Percentiles rank a stretch among this genome's conserved stretches.
These are phyloP conservation scores for Actinomortierella ambigua DNA, from an alignment of 371 early-diverging fungal species.

Conservation along the genomic window DNA sequence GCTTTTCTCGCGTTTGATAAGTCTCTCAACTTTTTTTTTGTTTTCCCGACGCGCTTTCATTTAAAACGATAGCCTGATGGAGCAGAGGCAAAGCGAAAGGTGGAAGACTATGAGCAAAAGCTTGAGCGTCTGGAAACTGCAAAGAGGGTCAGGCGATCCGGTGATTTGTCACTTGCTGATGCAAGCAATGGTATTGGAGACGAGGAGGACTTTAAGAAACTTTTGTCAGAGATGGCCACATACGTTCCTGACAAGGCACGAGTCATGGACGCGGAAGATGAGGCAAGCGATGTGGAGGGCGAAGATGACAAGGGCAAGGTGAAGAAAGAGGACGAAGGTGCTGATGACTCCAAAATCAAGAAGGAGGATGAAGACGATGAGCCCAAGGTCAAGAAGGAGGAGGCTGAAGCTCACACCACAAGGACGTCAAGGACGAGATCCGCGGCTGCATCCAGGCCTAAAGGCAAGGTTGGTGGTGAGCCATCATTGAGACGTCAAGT, in stretches of 20 bases:
- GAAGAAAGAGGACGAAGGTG: constrained; percentile 6
- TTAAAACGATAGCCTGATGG: constrained; percentile 37
- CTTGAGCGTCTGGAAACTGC: not conserved
- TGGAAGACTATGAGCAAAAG: constrained; percentile 7
- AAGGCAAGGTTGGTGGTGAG: constrained; percentile 10
- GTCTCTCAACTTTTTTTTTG: not conserved
- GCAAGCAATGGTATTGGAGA: constrained; percentile 29
- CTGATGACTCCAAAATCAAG: not conserved
- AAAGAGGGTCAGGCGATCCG: constrained; percentile 11
- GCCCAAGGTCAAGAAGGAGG: constrained; percentile 16
- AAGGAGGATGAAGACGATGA: not conserved
- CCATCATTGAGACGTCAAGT: constrained; percentile 29
- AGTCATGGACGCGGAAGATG: constrained; percentile 33
- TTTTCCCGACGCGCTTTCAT: not conserved
- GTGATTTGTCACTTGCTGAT: constrained; percentile 25
- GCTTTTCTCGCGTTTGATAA: not conserved
- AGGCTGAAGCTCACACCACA: constrained; percentile 12
- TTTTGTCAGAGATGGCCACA: constrained; percentile 29
- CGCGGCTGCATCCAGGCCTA: not conserved
- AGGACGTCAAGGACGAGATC: constrained; percentile 9
- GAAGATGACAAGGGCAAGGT: not conserved
- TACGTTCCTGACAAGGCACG: constrained; percentile 45
- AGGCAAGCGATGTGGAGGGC: constrained; percentile 13
- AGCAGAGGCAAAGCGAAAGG: constrained; percentile 13
- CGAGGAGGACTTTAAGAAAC: constrained; percentile 17